A percentile compares a stretch with the other conserved stretches of the same genome.
phyloP scores from a whole-genome alignment of 2,329 filamentous ascomycete species.

The Grosmannia penicillata region DNA sequence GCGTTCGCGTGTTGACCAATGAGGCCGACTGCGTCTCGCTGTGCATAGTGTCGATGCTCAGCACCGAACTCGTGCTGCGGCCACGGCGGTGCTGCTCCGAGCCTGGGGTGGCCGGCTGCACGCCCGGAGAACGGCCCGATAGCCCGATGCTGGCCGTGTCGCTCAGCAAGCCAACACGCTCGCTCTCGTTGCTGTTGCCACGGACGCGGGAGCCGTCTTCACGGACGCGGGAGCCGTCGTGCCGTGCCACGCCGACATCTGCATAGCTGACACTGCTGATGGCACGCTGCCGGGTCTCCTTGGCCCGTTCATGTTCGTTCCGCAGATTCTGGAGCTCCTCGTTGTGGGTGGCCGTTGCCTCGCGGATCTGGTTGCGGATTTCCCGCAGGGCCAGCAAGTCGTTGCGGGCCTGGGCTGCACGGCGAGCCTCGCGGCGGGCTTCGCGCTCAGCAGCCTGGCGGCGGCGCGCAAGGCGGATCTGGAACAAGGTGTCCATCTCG shows the following conservation, averaged over 20 bases:
- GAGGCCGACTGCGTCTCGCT: slow-evolving; percentile 10
- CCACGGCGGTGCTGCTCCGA: slow-evolving; percentile 24
- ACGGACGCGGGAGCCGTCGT: slow-evolving; percentile 62
- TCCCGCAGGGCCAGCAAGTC: slow-evolving; percentile 56
- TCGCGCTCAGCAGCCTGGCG: slow-evolving; percentile 65
- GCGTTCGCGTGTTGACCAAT: slow-evolving; percentile 16
- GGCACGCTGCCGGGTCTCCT: slow-evolving; percentile 46
- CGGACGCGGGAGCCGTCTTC: slow-evolving; percentile 65
- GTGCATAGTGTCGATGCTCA: slow-evolving; percentile 30
- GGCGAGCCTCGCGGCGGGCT: slow-evolving; percentile 51
- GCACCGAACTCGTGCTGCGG: slow-evolving; percentile 34
- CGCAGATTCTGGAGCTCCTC: slow-evolving; percentile 47
- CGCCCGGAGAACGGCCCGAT: slow-evolving; percentile 18
- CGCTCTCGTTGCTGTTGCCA: slow-evolving; percentile 59
- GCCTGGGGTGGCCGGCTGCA: slow-evolving; percentile 8
- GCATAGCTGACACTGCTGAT: slow-evolving; percentile 66
- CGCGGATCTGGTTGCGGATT: slow-evolving; percentile 42
- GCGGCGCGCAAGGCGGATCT: slow-evolving; percentile 68
- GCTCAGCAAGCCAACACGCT: slow-evolving; percentile 55
- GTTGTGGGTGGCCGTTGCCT: slow-evolving; percentile 26
- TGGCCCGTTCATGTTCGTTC: slow-evolving; percentile 38
- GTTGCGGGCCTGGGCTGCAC: slow-evolving; percentile 57
- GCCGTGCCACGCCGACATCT: slow-evolving; percentile 59
- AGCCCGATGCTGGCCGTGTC: slow-evolving; percentile 49
- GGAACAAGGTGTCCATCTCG: slow-evolving; percentile 87